A percentile compares a stretch with the other conserved stretches of the same genome.
phyloP scores from a whole-genome alignment of 305 asterid genomes.

The Plantago coronopus region DNA sequence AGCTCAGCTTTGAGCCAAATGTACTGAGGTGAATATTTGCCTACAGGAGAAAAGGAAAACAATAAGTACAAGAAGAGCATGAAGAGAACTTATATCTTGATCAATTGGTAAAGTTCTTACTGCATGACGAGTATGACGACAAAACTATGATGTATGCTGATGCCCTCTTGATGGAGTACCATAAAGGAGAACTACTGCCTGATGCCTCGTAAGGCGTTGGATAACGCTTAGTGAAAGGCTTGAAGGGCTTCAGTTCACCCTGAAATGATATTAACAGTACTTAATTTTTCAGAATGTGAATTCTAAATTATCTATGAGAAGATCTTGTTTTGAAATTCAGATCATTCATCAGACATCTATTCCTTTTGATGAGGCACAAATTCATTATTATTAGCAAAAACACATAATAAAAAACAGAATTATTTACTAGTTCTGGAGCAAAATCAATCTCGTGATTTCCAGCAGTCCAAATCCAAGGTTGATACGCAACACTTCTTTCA shows the following conservation, averaged over 20 bases:
- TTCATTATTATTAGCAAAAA: no score
- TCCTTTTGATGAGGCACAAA: no score
- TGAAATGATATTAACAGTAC: neutral
- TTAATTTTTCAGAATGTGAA: neutral
- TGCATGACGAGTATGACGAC: constrained; percentile 1
- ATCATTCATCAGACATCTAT: neutral
- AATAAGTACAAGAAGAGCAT: neutral
- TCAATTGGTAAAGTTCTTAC: neutral
- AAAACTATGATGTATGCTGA: constrained; percentile 9
- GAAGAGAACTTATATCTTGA: no score
- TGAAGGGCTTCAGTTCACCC: constrained; percentile 3
- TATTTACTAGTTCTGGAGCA: constrained; percentile 8
- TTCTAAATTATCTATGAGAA: neutral
- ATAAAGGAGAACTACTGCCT: constrained; percentile 2
- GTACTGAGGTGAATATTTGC: constrained; percentile 4
- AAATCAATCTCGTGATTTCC: constrained; percentile 6
- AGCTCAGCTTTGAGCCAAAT: constrained; percentile 2
- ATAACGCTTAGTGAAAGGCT: neutral
- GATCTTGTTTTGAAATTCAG: no score
- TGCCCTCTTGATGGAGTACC: constrained; percentile 11
- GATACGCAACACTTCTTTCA: constrained; percentile 9
- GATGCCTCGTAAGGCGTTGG: neutral
- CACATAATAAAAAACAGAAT: no score
- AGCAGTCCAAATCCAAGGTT: constrained; percentile 11
- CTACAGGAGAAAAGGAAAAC: neutral